Base-by-base conservation (phyloP, 768 basidiomycete genomes). In the Leccinum arenicola region DNA sequence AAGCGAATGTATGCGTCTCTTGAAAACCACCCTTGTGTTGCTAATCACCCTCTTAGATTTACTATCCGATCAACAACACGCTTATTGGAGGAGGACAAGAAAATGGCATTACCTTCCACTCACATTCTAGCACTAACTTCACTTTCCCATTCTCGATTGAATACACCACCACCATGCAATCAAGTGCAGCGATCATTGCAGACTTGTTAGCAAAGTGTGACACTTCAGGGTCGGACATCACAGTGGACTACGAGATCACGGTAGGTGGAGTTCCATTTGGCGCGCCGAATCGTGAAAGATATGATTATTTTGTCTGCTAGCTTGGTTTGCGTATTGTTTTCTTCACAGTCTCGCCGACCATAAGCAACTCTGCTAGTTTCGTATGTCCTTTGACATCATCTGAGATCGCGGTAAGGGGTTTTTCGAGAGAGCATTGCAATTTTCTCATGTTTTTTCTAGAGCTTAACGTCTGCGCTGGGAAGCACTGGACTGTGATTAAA, bases 51-150 rank as follows among this genome's bases (percentile, higher is more conserved):
- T 29, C 2, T 56, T 54, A 91, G 88, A 80, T 91, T 52, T 78
- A 82, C 66, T 94, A 94, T 68, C 92, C 91, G 10, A 84, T 89
- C 67, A 83, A 86, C 64, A 81, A 85, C 62, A 85, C 86, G 0
- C 68, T 77, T n/a, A 75, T 93, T 52, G 91, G 91, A 12, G 78
- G 79, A 50, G 92, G 91, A 17, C 70, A 71, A 31, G 64, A 82
- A 45, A 74, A 75, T 19, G 72, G 74, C 56, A 61, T 85, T 52
- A 73, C 71, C 4, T 82, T 87, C 65, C 65, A 78, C 10, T 77
- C 88, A 12, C 75, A 84, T 63, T 67, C 79, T 3, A 76, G 78
- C 61, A 89, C 84, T 5, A 85, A 83, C 61, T 83, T 91, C 75
- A 86, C 84, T 0, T 89, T 94, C 76, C 91, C 91, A 2, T 89